Percentiles rank a stretch among this genome's conserved stretches.
phyloP scores from a whole-genome alignment of 306 rosid species.

The Prunus davidiana region DNA sequence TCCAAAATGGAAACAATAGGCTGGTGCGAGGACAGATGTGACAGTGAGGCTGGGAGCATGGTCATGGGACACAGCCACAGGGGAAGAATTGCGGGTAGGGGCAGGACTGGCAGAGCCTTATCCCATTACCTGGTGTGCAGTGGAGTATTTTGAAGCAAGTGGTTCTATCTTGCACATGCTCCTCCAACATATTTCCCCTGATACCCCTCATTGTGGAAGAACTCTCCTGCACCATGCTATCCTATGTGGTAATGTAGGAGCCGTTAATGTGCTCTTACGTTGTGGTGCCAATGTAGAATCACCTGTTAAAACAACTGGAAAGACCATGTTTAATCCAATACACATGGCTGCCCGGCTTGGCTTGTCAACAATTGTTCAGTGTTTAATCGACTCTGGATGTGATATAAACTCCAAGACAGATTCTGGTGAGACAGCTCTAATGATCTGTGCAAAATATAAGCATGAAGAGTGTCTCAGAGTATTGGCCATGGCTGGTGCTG shows the following conservation, averaged over 20 bases:
- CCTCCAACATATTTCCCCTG: conserved; percentile 44
- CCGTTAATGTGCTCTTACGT: conserved; percentile 54
- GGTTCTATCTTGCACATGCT: conserved; percentile 71
- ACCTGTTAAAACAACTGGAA: conserved; percentile 55
- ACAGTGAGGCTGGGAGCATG: conserved; percentile 81
- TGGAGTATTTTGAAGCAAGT: conserved; percentile 86
- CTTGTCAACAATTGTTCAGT: conserved; percentile 47
- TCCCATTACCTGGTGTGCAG: conserved; percentile 82
- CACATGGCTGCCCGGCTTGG: conserved; percentile 91
- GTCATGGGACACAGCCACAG: conserved; percentile 86
- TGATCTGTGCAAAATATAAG: conserved; percentile 66
- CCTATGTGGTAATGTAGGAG: conserved; percentile 72
- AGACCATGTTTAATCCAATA: conserved; percentile 56
- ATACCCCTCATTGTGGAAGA: conserved; percentile 55
- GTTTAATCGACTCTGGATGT: conserved; percentile 72
- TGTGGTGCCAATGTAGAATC: conserved; percentile 58
- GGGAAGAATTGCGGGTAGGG: conserved; percentile 92
- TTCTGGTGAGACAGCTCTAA: conserved; percentile 73
- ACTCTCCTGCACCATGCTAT: conserved; percentile 86
- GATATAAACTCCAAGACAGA: conserved; percentile 64
- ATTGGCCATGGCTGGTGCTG: conserved; percentile 69
- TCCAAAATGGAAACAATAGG: conserved; percentile 40
- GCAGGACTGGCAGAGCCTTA: conserved; percentile 95
- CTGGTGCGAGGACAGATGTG: conserved; percentile 50
- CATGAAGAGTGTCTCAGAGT: conserved; percentile 63